Base-by-base conservation (phyloP, 768 basidiomycete species). In the Boletus rubroflammeus region DNA sequence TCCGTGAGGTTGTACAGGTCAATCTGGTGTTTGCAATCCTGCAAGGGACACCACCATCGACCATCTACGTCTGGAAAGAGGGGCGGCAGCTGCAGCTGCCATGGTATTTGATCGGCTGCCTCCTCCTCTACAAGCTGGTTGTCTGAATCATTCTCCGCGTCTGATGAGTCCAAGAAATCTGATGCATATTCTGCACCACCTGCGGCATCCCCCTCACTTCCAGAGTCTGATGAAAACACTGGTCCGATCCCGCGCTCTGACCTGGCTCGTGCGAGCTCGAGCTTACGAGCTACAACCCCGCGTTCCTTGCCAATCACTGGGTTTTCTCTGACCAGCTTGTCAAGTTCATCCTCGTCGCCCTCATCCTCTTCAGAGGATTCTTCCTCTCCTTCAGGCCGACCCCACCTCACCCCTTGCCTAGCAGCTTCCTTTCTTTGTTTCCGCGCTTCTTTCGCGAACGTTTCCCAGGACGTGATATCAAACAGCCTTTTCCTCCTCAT, bases 101-200 rank as follows among this genome's bases (percentile, higher is more conserved):
- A 58, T 4, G 80, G 81, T 43, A 82, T 66, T 14, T 32, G 72
- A 44, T 38, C 55, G 51, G 44, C 58, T 58, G 59, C 67, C 51
- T 43, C 50, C 23, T 69, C 72, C 19, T 51, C 53, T 36, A 55
- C 50, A 11, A 47, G 3, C 1, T 19, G 19, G 8, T 64, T 47
- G 38, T 68, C 67, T 43, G 76, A 72, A 40, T 76, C 76, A 2
- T 76, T 67, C n/a, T 68, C 71, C 13, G 68, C 70, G 21, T 78
- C 76, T 5, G 82, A 82, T 7, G 66, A 62, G n/a, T 78, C 76
- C 11, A 79, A 80, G 62, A 85, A 85, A 60, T 86, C 84, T 0
- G 80, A 74, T 62, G 80, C 81, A 57, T 84, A 84, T 11, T 38
- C 62, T 63, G 72, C 44, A 62, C 46, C 49, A 14, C 45, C 50